Evolutionary conservation across 495 filamentous ascomycete species (phyloP).

Genomic region (Jackrogersella multiformis): DNA sequence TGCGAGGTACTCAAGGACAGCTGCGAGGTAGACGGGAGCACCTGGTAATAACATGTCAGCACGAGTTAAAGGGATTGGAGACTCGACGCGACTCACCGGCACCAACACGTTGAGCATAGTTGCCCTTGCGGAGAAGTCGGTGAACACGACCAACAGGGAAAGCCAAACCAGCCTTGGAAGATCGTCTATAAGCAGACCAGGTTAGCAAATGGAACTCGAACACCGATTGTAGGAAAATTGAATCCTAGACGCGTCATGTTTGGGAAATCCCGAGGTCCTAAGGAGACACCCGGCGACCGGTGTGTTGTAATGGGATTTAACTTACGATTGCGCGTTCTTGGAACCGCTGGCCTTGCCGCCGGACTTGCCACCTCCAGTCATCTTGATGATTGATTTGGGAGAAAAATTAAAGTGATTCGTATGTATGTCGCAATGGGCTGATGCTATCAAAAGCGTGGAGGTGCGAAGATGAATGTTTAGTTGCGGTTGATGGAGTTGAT

Average conservation of each 20-base stretch:
- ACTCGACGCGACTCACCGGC: conserved; percentile 64
- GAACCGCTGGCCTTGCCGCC: conserved; percentile 96
- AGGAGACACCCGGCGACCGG: not conserved
- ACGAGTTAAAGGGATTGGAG: conserved; percentile 5
- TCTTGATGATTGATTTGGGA: conserved; percentile 71
- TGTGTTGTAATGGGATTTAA: conserved; percentile 32
- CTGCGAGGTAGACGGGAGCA: conserved; percentile 97
- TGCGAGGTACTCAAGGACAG: conserved; percentile 97
- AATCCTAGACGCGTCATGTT: conserved; percentile 6
- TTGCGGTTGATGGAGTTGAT: conserved; percentile 33
- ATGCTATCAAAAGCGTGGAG: conserved; percentile 36
- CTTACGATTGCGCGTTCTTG: conserved; percentile 98
- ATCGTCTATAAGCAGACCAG: conserved; percentile 70
- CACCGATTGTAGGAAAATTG: no score
- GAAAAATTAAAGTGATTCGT: conserved; percentile 42
- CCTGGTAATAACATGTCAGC: conserved; percentile 56
- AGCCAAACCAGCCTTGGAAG: conserved; percentile 98
- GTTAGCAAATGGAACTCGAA: conserved; percentile 47
- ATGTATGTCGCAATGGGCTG: conserved; percentile 27
- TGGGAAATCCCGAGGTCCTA: not conserved
- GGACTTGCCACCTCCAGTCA: conserved; percentile 98
- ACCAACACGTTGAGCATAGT: conserved; percentile 99
- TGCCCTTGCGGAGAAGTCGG: conserved; percentile 98
- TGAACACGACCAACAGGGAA: conserved; percentile 99
- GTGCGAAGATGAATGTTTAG: conserved; percentile 25